A percentile compares a stretch with the other conserved stretches of the same genome.
These are phyloP conservation scores for Backusella liffmaniae DNA, from an alignment of 192 early-diverging fungal species.

Conservation along the genomic window DNA sequence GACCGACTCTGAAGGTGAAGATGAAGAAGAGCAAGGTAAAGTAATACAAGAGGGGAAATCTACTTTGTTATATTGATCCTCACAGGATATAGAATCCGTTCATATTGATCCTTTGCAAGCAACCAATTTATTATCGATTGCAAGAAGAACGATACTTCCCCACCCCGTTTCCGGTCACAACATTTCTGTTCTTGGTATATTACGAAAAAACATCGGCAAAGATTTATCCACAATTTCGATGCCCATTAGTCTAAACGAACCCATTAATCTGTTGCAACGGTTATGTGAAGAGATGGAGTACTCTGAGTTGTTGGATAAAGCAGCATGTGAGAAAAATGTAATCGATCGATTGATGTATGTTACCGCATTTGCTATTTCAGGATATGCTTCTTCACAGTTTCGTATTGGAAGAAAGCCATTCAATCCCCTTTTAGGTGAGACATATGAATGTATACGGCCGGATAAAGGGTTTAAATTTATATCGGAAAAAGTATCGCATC, in stretches of 20 bases:
- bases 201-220: conserved; percentile 91
- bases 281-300: conserved; percentile 94
- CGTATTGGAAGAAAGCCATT: conserved; percentile 84
- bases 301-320: conserved; percentile 73
- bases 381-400: conserved; percentile 78
- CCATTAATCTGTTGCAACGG: conserved; percentile 86
- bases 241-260: conserved; percentile 94
- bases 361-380: conserved; percentile 82
- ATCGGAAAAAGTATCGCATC: conserved; percentile 93
- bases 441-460: conserved; percentile 85
- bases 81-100: neutral
- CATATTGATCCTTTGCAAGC: neutral
- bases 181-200: conserved; percentile 75
- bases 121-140: neutral
- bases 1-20: neutral
- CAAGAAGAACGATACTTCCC: conserved; percentile 69
- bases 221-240: conserved; percentile 95
- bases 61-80: neutral
- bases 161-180: conserved; percentile 74
- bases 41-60: no score
- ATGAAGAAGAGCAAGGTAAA: conserved; percentile 8
- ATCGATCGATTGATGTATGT: conserved; percentile 77
- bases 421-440: conserved; percentile 95
- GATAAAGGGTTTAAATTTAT: conserved; percentile 87
- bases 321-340: conserved; percentile 57